Evolutionary conservation across 768 basidiomycete species (phyloP).

Genomic region (Cubamyces sp.): DNA sequence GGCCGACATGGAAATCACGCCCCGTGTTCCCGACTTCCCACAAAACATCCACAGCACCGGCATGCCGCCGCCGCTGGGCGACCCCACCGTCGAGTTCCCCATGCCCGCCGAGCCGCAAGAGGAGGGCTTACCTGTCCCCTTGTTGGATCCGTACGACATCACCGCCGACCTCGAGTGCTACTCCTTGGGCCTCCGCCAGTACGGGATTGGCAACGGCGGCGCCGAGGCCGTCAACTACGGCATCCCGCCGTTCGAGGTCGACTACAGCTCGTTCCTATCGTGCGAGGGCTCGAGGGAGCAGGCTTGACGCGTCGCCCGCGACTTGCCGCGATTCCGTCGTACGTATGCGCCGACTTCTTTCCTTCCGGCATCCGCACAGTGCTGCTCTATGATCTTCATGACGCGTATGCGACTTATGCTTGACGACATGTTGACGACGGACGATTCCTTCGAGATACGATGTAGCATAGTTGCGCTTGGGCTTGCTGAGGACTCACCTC

Average conservation of each 20-base stretch:
- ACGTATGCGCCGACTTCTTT: background rate
- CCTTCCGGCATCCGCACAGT: background rate
- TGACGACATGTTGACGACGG: constrained; percentile 20
- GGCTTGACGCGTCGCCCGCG: background rate
- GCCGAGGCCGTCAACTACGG: constrained; percentile 24
- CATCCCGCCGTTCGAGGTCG: constrained; percentile 24
- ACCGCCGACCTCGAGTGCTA: constrained; percentile 31
- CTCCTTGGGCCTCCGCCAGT: constrained; percentile 28
- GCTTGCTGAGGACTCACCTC: constrained; percentile 14
- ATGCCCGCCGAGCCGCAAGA: background rate
- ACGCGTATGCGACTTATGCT: constrained; percentile 20
- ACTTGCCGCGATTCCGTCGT: background rate
- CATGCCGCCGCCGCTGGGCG: background rate
- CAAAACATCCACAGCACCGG: constrained; percentile 16
- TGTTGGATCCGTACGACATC: constrained; percentile 9
- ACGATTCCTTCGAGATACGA: constrained; percentile 7
- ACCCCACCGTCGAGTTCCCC: background rate
- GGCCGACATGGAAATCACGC: constrained; percentile 31
- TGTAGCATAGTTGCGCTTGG: constrained; percentile 21
- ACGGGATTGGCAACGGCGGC: constrained; percentile 24
- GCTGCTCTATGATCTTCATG: constrained; percentile 19
- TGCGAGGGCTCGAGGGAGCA: constrained; percentile 11
- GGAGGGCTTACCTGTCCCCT: background rate
- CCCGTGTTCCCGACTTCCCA: constrained; percentile 29
- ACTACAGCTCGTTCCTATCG: constrained; percentile 28